These are phyloP conservation scores for Saksenaea oblongispora DNA, from an alignment of 371 early-diverging fungal species.

Conservation along the genomic window DNA sequence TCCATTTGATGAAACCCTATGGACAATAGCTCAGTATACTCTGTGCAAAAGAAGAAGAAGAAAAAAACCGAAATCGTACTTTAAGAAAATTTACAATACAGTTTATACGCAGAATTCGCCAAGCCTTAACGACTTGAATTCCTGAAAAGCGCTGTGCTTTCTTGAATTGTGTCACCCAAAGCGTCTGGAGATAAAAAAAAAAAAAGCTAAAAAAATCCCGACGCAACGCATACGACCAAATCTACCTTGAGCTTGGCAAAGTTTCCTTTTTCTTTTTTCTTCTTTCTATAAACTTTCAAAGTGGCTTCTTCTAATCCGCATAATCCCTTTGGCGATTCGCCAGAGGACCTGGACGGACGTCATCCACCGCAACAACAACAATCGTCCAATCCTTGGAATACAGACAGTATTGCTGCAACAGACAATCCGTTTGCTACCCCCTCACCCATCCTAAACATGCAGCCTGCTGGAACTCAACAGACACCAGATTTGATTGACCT, in stretches of 20 bases:
- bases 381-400: slow-evolving; percentile 8
- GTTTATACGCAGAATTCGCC: too few species aligned
- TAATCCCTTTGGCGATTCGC: slow-evolving; percentile 28
- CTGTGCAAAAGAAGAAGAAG: too few species aligned
- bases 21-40: too few species aligned
- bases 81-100: too few species aligned
- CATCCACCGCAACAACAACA: slow-evolving; percentile 10
- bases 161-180: too few species aligned
- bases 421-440: slow-evolving; percentile 13
- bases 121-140: too few species aligned
- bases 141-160: too few species aligned
- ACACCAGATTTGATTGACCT: slow-evolving; percentile 26
- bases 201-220: too few species aligned
- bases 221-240: too few species aligned
- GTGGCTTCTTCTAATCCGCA: slow-evolving; percentile 21
- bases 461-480: neutral
- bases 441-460: slow-evolving; percentile 2
- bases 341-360: slow-evolving; percentile 12
- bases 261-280: slow-evolving; percentile 1
- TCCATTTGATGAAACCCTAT: too few species aligned
- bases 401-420: slow-evolving; percentile 13
- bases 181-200: too few species aligned
- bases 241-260: neutral
- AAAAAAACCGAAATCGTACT: too few species aligned
- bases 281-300: slow-evolving; percentile 3